A percentile compares a stretch with the other conserved stretches of the same genome.
Evolutionary conservation across 2,329 filamentous ascomycete genomes (phyloP).

Genomic region (Canariomyces notabilis): DNA sequence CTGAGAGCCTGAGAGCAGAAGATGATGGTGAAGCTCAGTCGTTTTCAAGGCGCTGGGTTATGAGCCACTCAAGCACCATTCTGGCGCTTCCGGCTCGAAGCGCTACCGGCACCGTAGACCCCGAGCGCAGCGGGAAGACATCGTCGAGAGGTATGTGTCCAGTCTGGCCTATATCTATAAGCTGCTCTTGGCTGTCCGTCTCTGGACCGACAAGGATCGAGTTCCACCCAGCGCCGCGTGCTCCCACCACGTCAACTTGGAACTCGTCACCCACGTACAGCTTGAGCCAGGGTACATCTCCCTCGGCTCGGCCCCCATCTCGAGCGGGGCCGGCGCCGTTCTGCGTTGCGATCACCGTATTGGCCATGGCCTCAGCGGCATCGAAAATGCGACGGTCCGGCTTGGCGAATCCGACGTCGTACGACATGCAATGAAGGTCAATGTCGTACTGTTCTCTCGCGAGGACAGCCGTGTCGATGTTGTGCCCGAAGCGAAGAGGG

Average conservation of each 20-base stretch:
- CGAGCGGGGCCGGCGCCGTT: not conserved
- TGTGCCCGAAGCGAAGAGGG: conserved; percentile 29
- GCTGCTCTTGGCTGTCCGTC: not conserved
- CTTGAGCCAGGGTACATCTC: conserved; percentile 12
- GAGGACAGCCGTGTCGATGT: not conserved
- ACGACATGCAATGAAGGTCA: conserved; percentile 57
- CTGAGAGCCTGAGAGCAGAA: too few relatives aligned
- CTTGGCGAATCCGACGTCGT: conserved; percentile 58
- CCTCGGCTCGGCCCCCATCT: not conserved
- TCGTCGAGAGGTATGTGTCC: not conserved
- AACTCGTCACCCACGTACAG: conserved; percentile 20
- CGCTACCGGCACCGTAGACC: not conserved
- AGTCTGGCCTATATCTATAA: not conserved
- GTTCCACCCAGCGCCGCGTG: conserved; percentile 17
- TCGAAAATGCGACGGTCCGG: conserved; percentile 52
- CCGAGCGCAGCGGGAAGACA: not conserved
- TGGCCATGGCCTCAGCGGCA: conserved; percentile 43
- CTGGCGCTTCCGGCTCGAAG: not conserved
- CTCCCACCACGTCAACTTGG: conserved; percentile 11
- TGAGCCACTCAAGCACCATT: conserved; percentile 3
- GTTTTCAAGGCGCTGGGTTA: too few relatives aligned
- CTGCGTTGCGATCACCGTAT: not conserved
- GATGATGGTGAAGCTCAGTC: too few relatives aligned
- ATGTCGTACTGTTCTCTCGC: conserved; percentile 31
- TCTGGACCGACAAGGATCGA: conserved; percentile 6